These are phyloP conservation scores for Diutina sp. DNA, from an alignment of 1,139 yeast genomes.

Conservation along the genomic window DNA sequence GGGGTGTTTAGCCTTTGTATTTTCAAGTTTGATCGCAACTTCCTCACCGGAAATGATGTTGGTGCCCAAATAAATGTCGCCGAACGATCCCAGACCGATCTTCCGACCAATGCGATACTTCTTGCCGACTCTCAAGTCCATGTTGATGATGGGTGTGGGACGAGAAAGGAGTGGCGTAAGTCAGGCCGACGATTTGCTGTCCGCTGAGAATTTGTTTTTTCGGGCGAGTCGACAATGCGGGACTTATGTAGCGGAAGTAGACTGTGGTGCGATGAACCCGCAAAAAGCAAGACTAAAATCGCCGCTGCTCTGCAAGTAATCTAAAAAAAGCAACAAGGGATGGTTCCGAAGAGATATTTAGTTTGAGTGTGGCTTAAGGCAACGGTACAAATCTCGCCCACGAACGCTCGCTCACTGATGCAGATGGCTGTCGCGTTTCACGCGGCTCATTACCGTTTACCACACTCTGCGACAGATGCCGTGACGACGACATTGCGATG, in stretches of 20 bases:
- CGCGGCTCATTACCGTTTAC: no score
- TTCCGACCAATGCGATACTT: slow-evolving; percentile 92
- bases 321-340: not conserved
- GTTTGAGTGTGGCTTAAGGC: no score
- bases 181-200: not conserved
- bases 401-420: no score
- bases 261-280: not conserved
- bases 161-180: not conserved
- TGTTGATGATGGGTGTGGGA: slow-evolving; percentile 5
- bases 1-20: slow-evolving; percentile 86
- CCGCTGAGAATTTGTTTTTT: not conserved
- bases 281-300: not conserved
- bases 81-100: slow-evolving; percentile 95
- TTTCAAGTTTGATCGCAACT: slow-evolving; percentile 91
- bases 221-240: not conserved
- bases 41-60: slow-evolving; percentile 94
- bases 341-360: not conserved
- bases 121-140: slow-evolving; percentile 88
- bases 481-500: no score
- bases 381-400: no score
- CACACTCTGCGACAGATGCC: no score
- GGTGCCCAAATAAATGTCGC: slow-evolving; percentile 89
- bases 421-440: no score
- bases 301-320: not conserved
- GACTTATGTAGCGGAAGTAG: not conserved